Conservation (phyloP, 169 alveolate genomes). For the Eimeria falciformis region DNA sequence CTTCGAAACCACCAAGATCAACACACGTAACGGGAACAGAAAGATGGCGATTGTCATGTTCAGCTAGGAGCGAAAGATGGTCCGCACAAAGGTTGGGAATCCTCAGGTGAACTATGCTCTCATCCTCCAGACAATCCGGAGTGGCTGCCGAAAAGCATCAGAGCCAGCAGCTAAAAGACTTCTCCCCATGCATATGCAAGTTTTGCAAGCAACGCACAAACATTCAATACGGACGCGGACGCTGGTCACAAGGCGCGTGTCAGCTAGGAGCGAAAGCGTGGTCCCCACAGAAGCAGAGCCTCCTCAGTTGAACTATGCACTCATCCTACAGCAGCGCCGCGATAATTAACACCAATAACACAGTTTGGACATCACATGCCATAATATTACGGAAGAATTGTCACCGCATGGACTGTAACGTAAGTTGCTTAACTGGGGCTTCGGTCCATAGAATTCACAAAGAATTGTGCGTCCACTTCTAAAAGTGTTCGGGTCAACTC, state of each 20-base stretch:
- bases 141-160: neutral
- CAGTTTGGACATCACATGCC: too few species aligned
- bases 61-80: slow-evolving; percentile 72
- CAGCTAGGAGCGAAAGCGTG: slow-evolving; percentile 72
- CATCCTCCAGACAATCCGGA: slow-evolving; percentile 10
- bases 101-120: slow-evolving; percentile 67
- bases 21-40: too few species aligned
- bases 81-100: slow-evolving; percentile 26
- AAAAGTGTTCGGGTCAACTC: too few species aligned
- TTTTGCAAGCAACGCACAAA: neutral
- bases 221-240: neutral
- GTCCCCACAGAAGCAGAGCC: slow-evolving; percentile 26
- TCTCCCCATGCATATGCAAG: neutral
- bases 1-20: too few species aligned
- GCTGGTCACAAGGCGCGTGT: neutral
- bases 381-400: too few species aligned
- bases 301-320: slow-evolving; percentile 62
- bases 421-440: too few species aligned
- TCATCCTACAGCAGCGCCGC: neutral
- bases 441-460: too few species aligned
- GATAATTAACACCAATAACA: too few species aligned
- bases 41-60: neutral
- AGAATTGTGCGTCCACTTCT: too few species aligned
- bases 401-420: too few species aligned
- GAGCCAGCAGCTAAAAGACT: neutral